These are phyloP conservation scores for Acer campestre DNA, from an alignment of 345 rosid species.

Conservation along the genomic window DNA sequence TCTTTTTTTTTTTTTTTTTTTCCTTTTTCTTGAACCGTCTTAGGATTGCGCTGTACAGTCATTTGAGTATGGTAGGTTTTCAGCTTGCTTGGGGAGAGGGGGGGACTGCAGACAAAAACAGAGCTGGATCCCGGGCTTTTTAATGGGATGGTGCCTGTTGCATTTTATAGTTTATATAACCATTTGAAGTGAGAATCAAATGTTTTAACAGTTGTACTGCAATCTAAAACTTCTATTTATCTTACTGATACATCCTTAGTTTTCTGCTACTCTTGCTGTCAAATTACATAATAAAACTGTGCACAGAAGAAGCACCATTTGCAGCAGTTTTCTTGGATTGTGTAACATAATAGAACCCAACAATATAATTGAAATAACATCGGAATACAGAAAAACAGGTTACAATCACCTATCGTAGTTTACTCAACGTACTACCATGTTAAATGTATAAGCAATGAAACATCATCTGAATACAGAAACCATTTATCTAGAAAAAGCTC, in stretches of 20 bases:
- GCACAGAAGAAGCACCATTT: too few species aligned
- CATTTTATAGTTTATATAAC: not conserved
- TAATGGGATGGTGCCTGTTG: conserved; percentile 10
- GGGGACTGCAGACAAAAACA: conserved; percentile 4
- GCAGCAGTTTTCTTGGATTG: not conserved
- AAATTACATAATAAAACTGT: not conserved
- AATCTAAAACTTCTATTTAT: not conserved
- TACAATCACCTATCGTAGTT: too few species aligned
- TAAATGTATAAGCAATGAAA: not conserved
- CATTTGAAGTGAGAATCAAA: not conserved
- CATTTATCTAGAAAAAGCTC: too few species aligned
- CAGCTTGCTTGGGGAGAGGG: too few species aligned
- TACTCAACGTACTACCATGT: not conserved
- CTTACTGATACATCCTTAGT: not conserved
- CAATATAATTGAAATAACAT: too few species aligned
- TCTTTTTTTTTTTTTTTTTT: not conserved
- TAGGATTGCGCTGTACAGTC: conserved; percentile 27
- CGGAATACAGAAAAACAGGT: not conserved
- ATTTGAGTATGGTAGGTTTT: conserved; percentile 17
- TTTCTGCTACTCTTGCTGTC: not conserved
- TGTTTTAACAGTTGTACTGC: conserved; percentile 2
- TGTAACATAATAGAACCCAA: too few species aligned
- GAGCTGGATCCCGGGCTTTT: conserved; percentile 22
- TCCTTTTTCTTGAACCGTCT: not conserved
- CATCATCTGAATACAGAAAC: too few species aligned